These are phyloP conservation scores for Colletotrichum ledebouriae DNA, from an alignment of 2,329 filamentous ascomycete species.

Conservation along the genomic window DNA sequence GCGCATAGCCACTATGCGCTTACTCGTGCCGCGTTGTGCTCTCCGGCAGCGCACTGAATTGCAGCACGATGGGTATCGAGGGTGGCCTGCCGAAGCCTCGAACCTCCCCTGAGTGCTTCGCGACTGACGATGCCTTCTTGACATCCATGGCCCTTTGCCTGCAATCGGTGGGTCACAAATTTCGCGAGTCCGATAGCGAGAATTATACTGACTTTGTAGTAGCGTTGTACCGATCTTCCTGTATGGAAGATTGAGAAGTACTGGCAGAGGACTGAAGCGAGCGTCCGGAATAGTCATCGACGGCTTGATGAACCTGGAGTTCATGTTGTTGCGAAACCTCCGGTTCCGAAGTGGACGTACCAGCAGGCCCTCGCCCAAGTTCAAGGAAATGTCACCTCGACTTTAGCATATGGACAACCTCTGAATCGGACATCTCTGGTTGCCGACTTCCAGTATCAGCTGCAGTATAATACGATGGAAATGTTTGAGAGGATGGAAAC, in stretches of 20 bases:
- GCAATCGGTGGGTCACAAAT: conserved; percentile 47
- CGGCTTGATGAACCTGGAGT: no score
- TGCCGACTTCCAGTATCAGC: conserved; percentile 47
- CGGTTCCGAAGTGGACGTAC: background rate
- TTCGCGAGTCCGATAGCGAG: background rate
- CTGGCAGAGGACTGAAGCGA: background rate
- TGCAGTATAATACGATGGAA: conserved; percentile 64
- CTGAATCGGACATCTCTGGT: conserved; percentile 53
- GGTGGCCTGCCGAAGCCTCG: conserved; percentile 41
- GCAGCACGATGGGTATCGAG: conserved; percentile 32
- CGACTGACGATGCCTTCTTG: conserved; percentile 48
- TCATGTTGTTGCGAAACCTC: no score
- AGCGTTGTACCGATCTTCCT: conserved; percentile 50
- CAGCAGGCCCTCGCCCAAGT: conserved; percentile 10
- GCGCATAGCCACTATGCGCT: conserved; percentile 45
- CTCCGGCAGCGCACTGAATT: conserved; percentile 46
- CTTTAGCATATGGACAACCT: background rate
- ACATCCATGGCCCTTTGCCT: conserved; percentile 53
- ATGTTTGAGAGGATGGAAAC: conserved; percentile 64
- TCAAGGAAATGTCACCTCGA: background rate
- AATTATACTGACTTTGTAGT: conserved; percentile 33
- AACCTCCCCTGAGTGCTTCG: conserved; percentile 47
- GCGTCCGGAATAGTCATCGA: no score
- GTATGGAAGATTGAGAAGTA: conserved; percentile 48
- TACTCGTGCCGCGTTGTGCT: conserved; percentile 52